Evolutionary conservation across 352 stramenopile species (phyloP).

Genomic region (Globisporangium irregulare): DNA sequence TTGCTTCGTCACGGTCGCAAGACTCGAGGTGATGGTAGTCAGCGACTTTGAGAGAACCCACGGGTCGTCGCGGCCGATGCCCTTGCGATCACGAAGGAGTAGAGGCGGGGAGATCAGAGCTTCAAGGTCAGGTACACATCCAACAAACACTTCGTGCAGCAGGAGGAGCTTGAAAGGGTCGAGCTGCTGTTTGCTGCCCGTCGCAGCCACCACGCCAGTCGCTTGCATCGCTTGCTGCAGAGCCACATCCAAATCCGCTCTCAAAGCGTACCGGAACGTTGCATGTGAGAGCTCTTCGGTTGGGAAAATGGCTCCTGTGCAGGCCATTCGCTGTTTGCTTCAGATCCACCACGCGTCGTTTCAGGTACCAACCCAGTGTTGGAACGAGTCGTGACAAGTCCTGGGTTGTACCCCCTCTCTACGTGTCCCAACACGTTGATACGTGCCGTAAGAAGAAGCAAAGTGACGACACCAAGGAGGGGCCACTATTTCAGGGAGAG

Average conservation of each 20-base stretch:
- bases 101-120: constrained; percentile 45
- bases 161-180: constrained; percentile 59
- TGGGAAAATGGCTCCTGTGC: constrained; percentile 41
- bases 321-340: constrained; percentile 13
- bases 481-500: not conserved
- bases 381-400: not conserved
- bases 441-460: not conserved
- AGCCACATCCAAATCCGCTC: constrained; percentile 34
- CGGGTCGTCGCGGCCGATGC: constrained; percentile 57
- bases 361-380: not conserved
- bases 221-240: constrained; percentile 13
- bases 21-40: constrained; percentile 31
- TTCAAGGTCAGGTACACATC: constrained; percentile 33
- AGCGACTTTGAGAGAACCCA: constrained; percentile 58
- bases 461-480: not conserved
- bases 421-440: not conserved
- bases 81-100: constrained; percentile 61
- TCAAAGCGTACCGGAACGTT: constrained; percentile 58
- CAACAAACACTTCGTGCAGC: constrained; percentile 49
- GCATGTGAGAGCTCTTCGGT: constrained; percentile 62
- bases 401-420: too few relatives aligned
- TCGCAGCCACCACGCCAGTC: constrained; percentile 4
- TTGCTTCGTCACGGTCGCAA: constrained; percentile 50
- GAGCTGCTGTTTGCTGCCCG: constrained; percentile 19
- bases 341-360: not conserved